These are phyloP conservation scores for Paxillus rubicundulus DNA, from an alignment of 768 basidiomycete species.

Conservation along the genomic window DNA sequence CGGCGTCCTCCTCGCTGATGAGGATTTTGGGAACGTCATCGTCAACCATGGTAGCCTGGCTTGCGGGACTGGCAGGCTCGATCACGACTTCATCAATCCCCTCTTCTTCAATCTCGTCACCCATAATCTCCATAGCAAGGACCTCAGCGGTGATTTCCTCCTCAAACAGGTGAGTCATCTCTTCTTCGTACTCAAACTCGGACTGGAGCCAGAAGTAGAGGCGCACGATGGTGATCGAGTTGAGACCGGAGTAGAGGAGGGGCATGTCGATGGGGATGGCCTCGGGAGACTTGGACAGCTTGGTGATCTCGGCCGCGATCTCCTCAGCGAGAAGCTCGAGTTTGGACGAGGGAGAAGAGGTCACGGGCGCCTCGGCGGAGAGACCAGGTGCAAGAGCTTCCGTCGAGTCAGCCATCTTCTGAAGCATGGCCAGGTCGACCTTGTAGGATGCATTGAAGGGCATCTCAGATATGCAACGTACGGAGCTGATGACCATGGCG, in stretches of 20 bases:
- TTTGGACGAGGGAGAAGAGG: conserved; percentile 8
- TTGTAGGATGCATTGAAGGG: conserved; percentile 33
- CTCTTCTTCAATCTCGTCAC: conserved; percentile 12
- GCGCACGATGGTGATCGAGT: conserved; percentile 28
- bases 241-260: conserved; percentile 33
- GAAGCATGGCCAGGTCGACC: conserved; percentile 27
- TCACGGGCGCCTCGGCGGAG: conserved; percentile 8
- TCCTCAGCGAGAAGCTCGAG: conserved; percentile 27
- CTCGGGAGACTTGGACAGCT: conserved; percentile 27
- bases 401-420: conserved; percentile 20
- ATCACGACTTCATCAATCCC: conserved; percentile 7
- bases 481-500: conserved; percentile 23
- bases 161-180: conserved; percentile 30
- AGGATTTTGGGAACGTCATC: conserved; percentile 14
- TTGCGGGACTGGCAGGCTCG: conserved; percentile 11
- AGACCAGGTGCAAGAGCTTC: conserved; percentile 15
- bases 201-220: conserved; percentile 36
- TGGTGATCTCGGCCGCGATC: conserved; percentile 34
- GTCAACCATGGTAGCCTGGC: conserved; percentile 16
- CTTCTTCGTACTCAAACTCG: conserved; percentile 29
- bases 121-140: conserved; percentile 30
- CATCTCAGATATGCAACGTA: conserved; percentile 25
- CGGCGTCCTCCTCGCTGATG: conserved; percentile 6
- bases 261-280: conserved; percentile 30
- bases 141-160: conserved; percentile 28